phyloP scores from a whole-genome alignment of 805 yeast genomes.

The Ogataea philodendri region DNA sequence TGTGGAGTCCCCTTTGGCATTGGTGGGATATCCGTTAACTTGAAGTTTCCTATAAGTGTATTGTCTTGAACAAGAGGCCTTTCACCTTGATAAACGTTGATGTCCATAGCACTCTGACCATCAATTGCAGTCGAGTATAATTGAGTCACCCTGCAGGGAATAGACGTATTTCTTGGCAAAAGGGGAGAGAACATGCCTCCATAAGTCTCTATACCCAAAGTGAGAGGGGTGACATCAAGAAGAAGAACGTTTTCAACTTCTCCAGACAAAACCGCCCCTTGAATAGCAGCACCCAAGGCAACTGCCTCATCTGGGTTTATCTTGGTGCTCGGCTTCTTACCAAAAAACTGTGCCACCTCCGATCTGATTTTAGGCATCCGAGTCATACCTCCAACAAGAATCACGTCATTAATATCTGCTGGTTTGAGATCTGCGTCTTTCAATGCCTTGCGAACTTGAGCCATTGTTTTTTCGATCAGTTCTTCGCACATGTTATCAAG shows the following conservation, averaged over 20 bases:
- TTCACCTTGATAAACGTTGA: constrained; percentile 97
- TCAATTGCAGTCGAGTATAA: constrained; percentile 93
- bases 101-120: constrained; percentile 92
- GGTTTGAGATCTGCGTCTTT: constrained; percentile 73
- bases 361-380: constrained; percentile 87
- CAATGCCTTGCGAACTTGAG: constrained; percentile 77
- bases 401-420: constrained; percentile 72
- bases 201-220: constrained; percentile 93
- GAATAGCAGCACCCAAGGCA: constrained; percentile 96
- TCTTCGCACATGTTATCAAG: constrained; percentile 49
- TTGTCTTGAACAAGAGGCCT: constrained; percentile 94
- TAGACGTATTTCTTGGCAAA: constrained; percentile 86
- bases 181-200: constrained; percentile 94
- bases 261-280: constrained; percentile 95
- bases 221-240: constrained; percentile 84
- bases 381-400: constrained; percentile 88
- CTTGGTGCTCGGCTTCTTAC: constrained; percentile 81
- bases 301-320: constrained; percentile 96
- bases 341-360: constrained; percentile 73
- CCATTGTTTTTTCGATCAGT: constrained; percentile 68
- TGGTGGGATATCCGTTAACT: constrained; percentile 86
- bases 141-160: constrained; percentile 92
- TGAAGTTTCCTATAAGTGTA: constrained; percentile 92
- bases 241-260: constrained; percentile 89
- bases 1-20: constrained; percentile 88